phyloP scores from a whole-genome alignment of 129 eudicot genomes.

The Lonicera japonica region DNA sequence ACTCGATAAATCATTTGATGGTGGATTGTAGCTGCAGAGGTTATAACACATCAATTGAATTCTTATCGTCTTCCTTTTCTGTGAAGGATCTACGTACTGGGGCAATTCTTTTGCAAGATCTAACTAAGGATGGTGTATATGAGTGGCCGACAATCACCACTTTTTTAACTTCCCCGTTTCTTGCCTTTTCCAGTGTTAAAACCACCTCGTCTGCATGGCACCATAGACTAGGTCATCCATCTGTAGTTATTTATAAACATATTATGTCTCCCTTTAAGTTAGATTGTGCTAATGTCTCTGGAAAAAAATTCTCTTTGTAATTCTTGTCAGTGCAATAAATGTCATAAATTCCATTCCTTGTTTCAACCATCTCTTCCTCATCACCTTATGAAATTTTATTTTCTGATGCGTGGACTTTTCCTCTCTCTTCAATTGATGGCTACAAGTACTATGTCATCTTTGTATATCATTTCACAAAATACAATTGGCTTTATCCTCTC shows the following conservation, averaged over 20 bases:
- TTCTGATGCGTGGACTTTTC: slow-evolving; percentile 4
- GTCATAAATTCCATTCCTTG: not conserved
- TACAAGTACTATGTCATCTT: not conserved
- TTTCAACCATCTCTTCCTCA: not conserved
- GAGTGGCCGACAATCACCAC: too few species aligned
- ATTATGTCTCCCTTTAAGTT: not conserved
- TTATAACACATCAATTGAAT: not conserved
- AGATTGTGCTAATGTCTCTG: not conserved
- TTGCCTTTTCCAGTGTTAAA: too few species aligned
- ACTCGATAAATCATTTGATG: too few species aligned
- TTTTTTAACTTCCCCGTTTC: too few species aligned
- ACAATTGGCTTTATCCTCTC: too few species aligned
- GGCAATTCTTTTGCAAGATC: not conserved
- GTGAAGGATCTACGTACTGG: not conserved
- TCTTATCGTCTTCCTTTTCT: not conserved
- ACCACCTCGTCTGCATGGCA: not conserved
- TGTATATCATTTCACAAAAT: slow-evolving; percentile 9
- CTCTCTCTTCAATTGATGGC: not conserved
- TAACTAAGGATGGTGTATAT: too few species aligned
- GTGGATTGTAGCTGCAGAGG: too few species aligned
- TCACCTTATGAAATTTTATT: not conserved
- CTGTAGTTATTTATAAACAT: not conserved
- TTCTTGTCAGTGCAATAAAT: not conserved
- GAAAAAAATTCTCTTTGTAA: not conserved
- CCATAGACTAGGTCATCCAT: not conserved